Evolutionary conservation across 2,329 filamentous ascomycete genomes (phyloP), one percentile per base, ranked within the genome.

Genomic region (Colletotrichum viniferum): DNA sequence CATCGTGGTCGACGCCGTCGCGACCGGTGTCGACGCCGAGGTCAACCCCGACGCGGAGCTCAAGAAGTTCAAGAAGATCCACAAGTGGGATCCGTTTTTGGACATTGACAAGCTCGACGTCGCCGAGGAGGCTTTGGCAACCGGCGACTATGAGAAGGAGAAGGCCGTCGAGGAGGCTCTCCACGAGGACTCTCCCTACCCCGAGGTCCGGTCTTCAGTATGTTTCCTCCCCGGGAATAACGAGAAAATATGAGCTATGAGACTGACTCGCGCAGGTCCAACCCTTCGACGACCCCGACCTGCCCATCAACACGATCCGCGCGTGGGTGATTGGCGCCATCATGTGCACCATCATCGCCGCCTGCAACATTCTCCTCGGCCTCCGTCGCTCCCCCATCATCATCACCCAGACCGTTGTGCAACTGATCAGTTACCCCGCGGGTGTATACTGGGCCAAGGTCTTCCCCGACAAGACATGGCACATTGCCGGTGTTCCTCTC

Each of bases 291-390:
- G 88, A 90, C 69, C 84, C 87, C 58, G 89, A 90, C n/a, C 79
- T 89, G 5, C 87, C 89, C 8, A 84, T 87, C 73, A 90, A 89
- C 80, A 93, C 91, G 5, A 85, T 93, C 73, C 90, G 91, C 24
- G 90, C 90, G 52, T 93, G 91, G 91, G 77, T 81, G 7, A 89
- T 93, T 71, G 91, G 91, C 38, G 77, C 90, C 69, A 4, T 92
- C 55, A 86, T 92, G 72, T 90, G 90, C 76, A 92, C 91, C 1
- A 81, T 91, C 65, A 89, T 90, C 32, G 90, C 90, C 1, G 88
- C 85, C 2, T 83, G 91, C 79, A 92, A 92, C 81, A 87, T 90
- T 80, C 81, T 91, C 12, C 90, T 92, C 48, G 82, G 81, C 16
- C 77, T 87, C 43, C 88, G 88, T 58, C 86, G 87, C 55, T 87